phyloP scores from a whole-genome alignment of 805 yeast genomes.

The Myxozyma neotropica region DNA sequence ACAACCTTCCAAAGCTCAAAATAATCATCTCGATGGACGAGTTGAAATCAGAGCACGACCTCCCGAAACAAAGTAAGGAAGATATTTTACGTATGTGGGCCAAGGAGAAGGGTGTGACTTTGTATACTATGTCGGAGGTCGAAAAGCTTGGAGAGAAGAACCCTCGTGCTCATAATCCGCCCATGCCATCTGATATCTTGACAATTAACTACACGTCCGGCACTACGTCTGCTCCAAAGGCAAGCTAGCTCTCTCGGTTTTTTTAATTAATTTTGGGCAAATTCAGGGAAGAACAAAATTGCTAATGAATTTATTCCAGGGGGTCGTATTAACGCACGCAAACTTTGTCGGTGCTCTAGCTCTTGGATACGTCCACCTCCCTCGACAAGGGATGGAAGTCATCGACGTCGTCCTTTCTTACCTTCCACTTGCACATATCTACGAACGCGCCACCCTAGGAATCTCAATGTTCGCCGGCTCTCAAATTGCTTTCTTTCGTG shows the following conservation, averaged over 20 bases:
- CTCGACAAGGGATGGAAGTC: slow-evolving; percentile 34
- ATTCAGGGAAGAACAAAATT: neutral
- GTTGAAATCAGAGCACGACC: slow-evolving; percentile 42
- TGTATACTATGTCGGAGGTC: slow-evolving; percentile 42
- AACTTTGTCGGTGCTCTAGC: slow-evolving; percentile 54
- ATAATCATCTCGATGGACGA: slow-evolving; percentile 61
- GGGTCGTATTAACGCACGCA: slow-evolving; percentile 60
- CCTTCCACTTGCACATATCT: slow-evolving; percentile 62
- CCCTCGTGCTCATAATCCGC: slow-evolving; percentile 53
- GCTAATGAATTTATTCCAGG: slow-evolving; percentile 39
- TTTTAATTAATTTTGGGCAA: too few species aligned
- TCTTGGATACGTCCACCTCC: slow-evolving; percentile 38
- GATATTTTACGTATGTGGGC: slow-evolving; percentile 40
- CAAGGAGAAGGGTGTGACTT: slow-evolving; percentile 41
- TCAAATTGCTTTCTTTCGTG: slow-evolving; percentile 58
- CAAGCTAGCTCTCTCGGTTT: neutral
- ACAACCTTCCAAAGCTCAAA: slow-evolving; percentile 49
- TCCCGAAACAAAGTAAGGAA: slow-evolving; percentile 37
- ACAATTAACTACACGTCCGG: slow-evolving; percentile 76
- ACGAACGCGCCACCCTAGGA: slow-evolving; percentile 54
- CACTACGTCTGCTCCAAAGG: slow-evolving; percentile 71
- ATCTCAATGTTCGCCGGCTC: slow-evolving; percentile 53
- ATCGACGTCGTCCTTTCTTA: slow-evolving; percentile 45
- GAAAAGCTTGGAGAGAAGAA: slow-evolving; percentile 49
- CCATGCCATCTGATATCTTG: slow-evolving; percentile 55